Evolutionary conservation across 2,329 filamentous ascomycete species (phyloP), one percentile per base, ranked within the genome.

Genomic region (Microascus cirrosus): DNA sequence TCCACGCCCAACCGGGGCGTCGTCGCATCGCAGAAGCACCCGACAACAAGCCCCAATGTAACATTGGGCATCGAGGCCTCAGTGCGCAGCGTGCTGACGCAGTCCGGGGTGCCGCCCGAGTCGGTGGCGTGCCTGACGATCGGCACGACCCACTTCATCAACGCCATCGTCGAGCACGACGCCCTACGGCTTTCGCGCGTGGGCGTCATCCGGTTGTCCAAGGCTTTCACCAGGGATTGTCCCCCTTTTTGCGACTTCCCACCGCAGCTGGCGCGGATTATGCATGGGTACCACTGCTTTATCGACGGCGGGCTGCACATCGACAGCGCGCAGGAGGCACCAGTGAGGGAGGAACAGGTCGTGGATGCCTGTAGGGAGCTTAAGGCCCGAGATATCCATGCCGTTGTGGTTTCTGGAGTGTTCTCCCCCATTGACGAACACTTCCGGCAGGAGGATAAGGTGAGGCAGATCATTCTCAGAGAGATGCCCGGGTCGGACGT

Each of bases 121-220:
- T 69, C 72, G 5, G 69, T 81, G 20, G 72, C 74, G 15, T 75
- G 74, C 59, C 73, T 81, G 15, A 78, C 77, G 2, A 79, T 81
- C 61, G 78, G 78, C 58, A 80, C 77, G 1, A 82, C 80, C 0
- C 79, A 83, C 60, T 83, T 83, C 62, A 73, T 83, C 62, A 84
- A 83, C 60, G 79, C 80, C 6, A 77, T 83, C 3, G 70, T 83
- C 1, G 79, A 83, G 64, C 70, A 75, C 51, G 79, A 83, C 60
- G 70, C 69, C 11, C 64, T 71, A 2, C 72, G 77, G 1, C 66
- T 83, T 2, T 71, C 73, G n/a, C 70, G 67, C 4, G 79, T 83
- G 8, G 80, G 78, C 1, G 78, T 83, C 1, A 63, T 84, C n/a
- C 74, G 81, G 5, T 72, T 83, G 4, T 77, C 79, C 0, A 77